Base-by-base conservation (phyloP, 2,329 filamentous ascomycete species). In the Claviceps humidiphila region DNA sequence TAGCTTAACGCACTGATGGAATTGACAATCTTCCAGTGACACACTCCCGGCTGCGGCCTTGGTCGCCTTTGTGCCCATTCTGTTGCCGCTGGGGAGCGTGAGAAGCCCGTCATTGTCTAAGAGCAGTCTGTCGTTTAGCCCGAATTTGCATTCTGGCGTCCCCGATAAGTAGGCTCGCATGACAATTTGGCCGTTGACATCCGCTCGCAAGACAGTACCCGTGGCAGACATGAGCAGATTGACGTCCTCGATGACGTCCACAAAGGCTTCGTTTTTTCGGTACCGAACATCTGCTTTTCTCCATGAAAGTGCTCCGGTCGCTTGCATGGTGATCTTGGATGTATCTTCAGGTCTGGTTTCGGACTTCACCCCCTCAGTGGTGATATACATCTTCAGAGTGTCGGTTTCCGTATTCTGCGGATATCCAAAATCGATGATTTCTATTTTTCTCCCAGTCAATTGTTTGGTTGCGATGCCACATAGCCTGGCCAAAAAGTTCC, bases 321-420 rank as follows among this genome's bases (percentile, higher is more conserved):
- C 94, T 74, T 98, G 93, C 90, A 97, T 96, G 26, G 93, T 98
- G 69, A 98, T 98, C 68, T 91, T 93, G 59, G 89, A 91, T 49
- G 91, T 96, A 68, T 98, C 91, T 66, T 95, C 88, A 71, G 83
- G 85, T 59, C 79, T 83, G 59, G 82, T 75, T 67, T 89, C 89
- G 37, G 89, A 94, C 70, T 96, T 96, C 71, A 98, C 91, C 54
- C 93, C 93, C 73, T 98, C 93, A 39, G 93, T 98, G 44, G 94
- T 98, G 64, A 98, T 98, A 76, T 98, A 98, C 91, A 97, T 97
- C 72, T 98, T 98, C 61, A 98, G 76, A 16, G 93, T 97, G 68
- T 98, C 93, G 51, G 91, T 95, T 72, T 98, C 93, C 57, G 93
- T 98, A 68, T 97, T 97, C 68, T 98, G 93, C 38, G 93, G 93